Evolutionary conservation across 257 asterid species (phyloP), one percentile per base, ranked within the genome.

Genomic region (Paulownia fortunei): DNA sequence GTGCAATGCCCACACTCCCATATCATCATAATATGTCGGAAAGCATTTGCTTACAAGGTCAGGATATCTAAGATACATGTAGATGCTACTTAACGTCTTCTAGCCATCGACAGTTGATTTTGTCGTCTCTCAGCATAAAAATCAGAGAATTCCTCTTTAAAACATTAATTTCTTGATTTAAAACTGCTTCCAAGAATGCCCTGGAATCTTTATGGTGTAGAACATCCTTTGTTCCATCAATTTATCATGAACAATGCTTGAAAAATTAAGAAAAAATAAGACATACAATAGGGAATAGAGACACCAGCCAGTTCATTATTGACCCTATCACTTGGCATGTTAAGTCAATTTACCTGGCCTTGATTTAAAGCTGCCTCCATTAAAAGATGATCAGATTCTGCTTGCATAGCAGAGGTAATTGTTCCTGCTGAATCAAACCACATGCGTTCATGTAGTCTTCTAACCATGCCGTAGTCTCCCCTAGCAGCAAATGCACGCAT

Each of bases 291-390:
- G 44, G 71, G 23, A 37, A 32, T 7, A 65, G 64, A 46, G 74
- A 77, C 58, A 69, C 34, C 60, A 39, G 42, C 56, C 27, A 49
- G 62, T 78, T 34, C 47, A 37, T 72, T 56, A 36, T 60, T 54
- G 27, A 42, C 27, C 42, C 47, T 52, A 34, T 65, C 34, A 69
- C 58, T 12, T 51, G 34, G 69, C 44, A 75, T 60, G 36, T 32
- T 41, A 60, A 71, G 49, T 54, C 16, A 67, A 74, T 46, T 69
- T 58, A 89, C 93, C 93, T 81, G 93, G 79, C 92, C 93, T 68
- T 85, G 80, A 77, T 87, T 88, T 79, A 90, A 80, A 77, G 96
- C 96, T 88, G 89, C 96, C 79, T 90, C 96, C 92, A 90, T 87
- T 69, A 90, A 77, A 34, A 90, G 96, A 76, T 88, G 84, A 81